Percentiles rank a stretch among this genome's conserved stretches.
phyloP scores from a whole-genome alignment of 2,329 filamentous ascomycete species.

The Colletotrichum simmondsii region DNA sequence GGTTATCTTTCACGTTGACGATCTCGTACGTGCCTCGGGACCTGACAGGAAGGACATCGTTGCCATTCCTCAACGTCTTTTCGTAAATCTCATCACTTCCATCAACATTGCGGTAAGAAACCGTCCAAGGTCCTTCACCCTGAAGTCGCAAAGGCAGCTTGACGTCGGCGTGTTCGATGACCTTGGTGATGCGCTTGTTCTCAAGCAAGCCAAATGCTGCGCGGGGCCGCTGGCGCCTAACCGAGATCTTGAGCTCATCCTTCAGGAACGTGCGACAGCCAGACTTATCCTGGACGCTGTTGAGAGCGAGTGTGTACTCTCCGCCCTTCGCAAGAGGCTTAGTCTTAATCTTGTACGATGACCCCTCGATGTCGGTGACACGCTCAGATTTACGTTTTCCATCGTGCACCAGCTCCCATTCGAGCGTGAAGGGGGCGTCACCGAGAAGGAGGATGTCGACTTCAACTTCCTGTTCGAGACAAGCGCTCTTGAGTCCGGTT shows the following conservation, averaged over 20 bases:
- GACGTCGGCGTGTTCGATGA: slow-evolving; percentile 80
- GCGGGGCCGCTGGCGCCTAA: slow-evolving; percentile 88
- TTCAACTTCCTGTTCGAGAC: slow-evolving; percentile 83
- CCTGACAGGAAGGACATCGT: slow-evolving; percentile 75
- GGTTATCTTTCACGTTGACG: slow-evolving; percentile 78
- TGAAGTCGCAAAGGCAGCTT: slow-evolving; percentile 85
- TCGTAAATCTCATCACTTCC: slow-evolving; percentile 57
- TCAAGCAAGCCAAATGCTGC: slow-evolving; percentile 88
- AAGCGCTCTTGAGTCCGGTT: slow-evolving; percentile 71
- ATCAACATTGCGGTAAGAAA: slow-evolving; percentile 79
- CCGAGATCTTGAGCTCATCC: slow-evolving; percentile 85
- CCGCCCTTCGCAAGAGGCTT: slow-evolving; percentile 81
- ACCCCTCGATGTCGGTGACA: slow-evolving; percentile 70
- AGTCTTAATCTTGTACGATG: slow-evolving; percentile 79
- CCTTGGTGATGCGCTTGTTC: slow-evolving; percentile 78
- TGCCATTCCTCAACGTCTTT: slow-evolving; percentile 64
- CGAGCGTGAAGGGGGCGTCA: slow-evolving; percentile 86
- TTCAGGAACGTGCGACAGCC: slow-evolving; percentile 89
- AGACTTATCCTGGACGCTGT: slow-evolving; percentile 85
- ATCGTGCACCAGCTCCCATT: slow-evolving; percentile 93
- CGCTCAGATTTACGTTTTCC: slow-evolving; percentile 82
- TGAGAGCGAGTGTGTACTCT: slow-evolving; percentile 88
- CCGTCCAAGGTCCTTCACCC: slow-evolving; percentile 85
- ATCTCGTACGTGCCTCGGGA: slow-evolving; percentile 84
- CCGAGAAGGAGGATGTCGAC: slow-evolving; percentile 82